These are phyloP conservation scores for Pseudogymnoascus sp. DNA, from an alignment of 2,329 filamentous ascomycete species.

Conservation along the genomic window DNA sequence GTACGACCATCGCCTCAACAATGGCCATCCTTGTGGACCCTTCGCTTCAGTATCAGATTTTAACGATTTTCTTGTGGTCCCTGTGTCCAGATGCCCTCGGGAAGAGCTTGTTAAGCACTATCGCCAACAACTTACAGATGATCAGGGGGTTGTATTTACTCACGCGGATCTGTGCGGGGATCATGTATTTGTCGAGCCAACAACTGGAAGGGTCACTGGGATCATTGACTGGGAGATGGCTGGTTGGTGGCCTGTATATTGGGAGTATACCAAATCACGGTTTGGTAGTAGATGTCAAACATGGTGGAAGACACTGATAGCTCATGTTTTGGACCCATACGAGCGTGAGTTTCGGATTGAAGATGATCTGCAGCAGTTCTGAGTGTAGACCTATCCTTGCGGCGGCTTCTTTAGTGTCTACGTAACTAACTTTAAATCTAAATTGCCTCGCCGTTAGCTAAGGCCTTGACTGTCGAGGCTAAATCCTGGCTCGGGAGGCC, in stretches of 20 bases:
- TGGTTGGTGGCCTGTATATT: slow-evolving; percentile 37
- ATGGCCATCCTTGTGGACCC: neutral
- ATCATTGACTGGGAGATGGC: slow-evolving; percentile 38
- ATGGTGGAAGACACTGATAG: neutral
- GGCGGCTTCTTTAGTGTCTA: neutral
- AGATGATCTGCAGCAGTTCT: neutral
- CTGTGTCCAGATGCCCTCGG: neutral
- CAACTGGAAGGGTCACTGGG: slow-evolving; percentile 34
- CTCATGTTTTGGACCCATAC: neutral
- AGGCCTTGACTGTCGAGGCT: slow-evolving; percentile 4
- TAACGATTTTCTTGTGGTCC: neutral
- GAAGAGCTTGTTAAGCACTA: neutral
- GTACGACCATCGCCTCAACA: neutral
- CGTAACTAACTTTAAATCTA: neutral
- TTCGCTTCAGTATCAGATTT: neutral
- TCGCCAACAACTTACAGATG: neutral
- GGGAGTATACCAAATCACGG: slow-evolving; percentile 22
- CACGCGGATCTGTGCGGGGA: slow-evolving; percentile 37
- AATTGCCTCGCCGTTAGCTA: neutral
- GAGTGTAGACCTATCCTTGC: neutral
- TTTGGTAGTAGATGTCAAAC: slow-evolving; percentile 9
- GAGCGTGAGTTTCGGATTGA: neutral
- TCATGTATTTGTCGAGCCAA: slow-evolving; percentile 33
- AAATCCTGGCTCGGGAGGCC: slow-evolving; percentile 13
- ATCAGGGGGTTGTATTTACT: slow-evolving; percentile 29